These are phyloP conservation scores for Zygoascus hellenicus DNA, from an alignment of 1,139 yeast genomes.

Conservation along the genomic window DNA sequence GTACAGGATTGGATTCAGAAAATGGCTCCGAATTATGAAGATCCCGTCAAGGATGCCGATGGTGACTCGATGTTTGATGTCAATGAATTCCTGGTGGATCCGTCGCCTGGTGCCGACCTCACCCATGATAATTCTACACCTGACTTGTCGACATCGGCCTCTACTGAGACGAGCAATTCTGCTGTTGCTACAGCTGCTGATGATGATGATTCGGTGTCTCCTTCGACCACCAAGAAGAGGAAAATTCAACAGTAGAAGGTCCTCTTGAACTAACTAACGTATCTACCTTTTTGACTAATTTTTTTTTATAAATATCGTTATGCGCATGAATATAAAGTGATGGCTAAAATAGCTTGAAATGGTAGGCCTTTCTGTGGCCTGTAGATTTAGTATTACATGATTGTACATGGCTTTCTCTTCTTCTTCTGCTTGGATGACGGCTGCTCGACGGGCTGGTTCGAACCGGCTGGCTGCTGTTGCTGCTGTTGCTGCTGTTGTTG, in stretches of 20 bases:
- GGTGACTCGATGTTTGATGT: constrained; percentile 22
- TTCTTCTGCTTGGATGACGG: constrained; percentile 15
- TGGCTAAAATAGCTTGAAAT: too few species aligned
- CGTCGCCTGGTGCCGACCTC: constrained; percentile 7
- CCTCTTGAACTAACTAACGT: not conserved
- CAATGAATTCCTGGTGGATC: constrained; percentile 26
- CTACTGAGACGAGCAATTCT: not conserved
- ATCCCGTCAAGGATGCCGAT: constrained; percentile 6
- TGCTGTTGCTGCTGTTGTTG: constrained; percentile 7
- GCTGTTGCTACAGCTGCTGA: constrained; percentile 4
- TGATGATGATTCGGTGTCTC: constrained; percentile 4
- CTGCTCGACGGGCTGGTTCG: not conserved
- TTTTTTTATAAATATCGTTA: too few species aligned
- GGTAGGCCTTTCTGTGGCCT: too few species aligned
- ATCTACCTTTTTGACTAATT: too few species aligned
- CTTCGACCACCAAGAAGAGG: constrained; percentile 9
- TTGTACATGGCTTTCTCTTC: constrained; percentile 6
- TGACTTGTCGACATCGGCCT: not conserved
- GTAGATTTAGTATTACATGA: too few species aligned
- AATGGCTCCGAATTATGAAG: constrained; percentile 19
- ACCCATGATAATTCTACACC: not conserved
- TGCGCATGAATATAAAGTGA: too few species aligned
- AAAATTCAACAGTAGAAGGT: not conserved
- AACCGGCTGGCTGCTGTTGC: constrained; percentile 3
- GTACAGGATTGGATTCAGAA: constrained; percentile 34